These are phyloP conservation scores for Schrenkiella parvula DNA, from an alignment of 345 rosid species.

Conservation along the genomic window DNA sequence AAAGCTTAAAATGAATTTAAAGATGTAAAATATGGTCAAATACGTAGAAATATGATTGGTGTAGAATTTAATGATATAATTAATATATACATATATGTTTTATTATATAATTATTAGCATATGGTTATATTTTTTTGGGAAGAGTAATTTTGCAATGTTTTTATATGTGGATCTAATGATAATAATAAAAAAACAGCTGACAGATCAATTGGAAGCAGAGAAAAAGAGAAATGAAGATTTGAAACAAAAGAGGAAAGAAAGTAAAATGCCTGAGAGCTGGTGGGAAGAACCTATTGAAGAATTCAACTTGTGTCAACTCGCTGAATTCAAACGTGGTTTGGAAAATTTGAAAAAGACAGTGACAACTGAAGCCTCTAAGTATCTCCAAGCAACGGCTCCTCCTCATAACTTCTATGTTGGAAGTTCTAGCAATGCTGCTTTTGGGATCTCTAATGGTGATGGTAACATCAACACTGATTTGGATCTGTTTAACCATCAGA, in stretches of 20 bases:
- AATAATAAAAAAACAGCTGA: neutral
- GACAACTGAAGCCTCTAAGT: conserved; percentile 15
- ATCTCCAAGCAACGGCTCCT: neutral
- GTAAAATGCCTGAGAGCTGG: conserved; percentile 30
- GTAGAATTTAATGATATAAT: too few relatives aligned
- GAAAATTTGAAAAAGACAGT: conserved; percentile 42
- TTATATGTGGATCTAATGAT: neutral
- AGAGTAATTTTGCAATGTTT: neutral
- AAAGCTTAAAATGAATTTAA: too few relatives aligned
- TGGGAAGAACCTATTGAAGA: conserved; percentile 47
- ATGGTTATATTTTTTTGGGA: neutral
- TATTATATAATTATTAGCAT: neutral
- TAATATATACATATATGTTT: neutral
- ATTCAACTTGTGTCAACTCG: conserved; percentile 31
- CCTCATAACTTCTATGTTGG: neutral
- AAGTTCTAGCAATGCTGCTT: neutral
- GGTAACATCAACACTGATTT: neutral
- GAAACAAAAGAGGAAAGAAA: conserved; percentile 24
- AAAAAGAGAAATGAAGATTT: conserved; percentile 41
- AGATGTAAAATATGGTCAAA: too few relatives aligned
- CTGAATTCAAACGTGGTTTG: conserved; percentile 34
- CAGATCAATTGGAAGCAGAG: conserved; percentile 42
- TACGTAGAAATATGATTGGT: too few relatives aligned
- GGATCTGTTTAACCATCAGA: conserved; percentile 5
- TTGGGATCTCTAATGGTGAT: neutral